Base-by-base conservation (phyloP, 1,139 yeast species). In the Debaryomyces singareniensis region DNA sequence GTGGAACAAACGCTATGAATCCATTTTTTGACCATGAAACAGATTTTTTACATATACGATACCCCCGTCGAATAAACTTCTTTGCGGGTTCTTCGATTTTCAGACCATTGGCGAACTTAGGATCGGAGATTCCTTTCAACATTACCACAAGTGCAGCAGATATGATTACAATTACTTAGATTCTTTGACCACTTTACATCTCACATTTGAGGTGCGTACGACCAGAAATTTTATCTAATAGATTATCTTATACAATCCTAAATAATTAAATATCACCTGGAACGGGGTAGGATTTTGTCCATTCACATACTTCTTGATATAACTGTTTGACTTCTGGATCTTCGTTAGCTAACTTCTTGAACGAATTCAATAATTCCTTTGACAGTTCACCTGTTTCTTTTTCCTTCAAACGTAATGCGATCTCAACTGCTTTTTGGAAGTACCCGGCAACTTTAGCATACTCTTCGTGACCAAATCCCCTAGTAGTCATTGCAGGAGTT, bases 401-500 rank as follows among this genome's bases (percentile, higher is more conserved):
- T 11, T 68, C 45, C 57, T 78, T 80, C 53, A 82, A 66, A 21
- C 66, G 68, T 35, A 69, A 55, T 13, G 89, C 70, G 39, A 81
- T 63, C 16, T 76, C 72, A 37, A 84, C 93, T 18, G 96, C 95
- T 45, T 63, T 65, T 52, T 82, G 81, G 54, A 89, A 80, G 66
- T 75, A 86, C 35, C 70, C 74, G 16, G 89, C 84, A 35, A 89
- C 91, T 53, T 75, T 71, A 41, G 68, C 76, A 48, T 89, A 89
- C 49, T 89, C 96, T 28, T 61, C 71, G 39, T 73, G 75, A 26
- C 82, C 80, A 49, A 89, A 81, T 16, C 96, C 96, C 69, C 97
- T 81, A 31, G 96, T 86, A 40, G 96, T 83, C 97, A 89, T 89
- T 35, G 96, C 96, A 35, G 97, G 97, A 27, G 97, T 85, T 46